Conservation (phyloP, 805 yeast genomes). For the Yueomyces sp. region DNA sequence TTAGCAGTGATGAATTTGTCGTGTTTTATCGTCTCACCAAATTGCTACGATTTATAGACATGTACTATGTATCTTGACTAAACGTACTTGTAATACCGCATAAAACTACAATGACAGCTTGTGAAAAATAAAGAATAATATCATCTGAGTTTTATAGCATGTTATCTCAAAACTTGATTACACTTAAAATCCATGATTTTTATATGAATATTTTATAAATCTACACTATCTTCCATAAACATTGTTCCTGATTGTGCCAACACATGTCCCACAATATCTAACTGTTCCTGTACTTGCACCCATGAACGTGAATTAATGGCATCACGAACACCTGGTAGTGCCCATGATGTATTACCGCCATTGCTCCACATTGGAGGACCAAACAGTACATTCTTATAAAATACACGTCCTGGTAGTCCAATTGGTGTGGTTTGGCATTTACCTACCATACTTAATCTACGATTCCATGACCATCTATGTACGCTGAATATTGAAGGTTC, state of each 20-base stretch:
- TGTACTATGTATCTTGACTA: no score
- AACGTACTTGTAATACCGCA: no score
- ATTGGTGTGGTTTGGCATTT: conserved; percentile 34
- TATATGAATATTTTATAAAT: no score
- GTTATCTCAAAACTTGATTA: no score
- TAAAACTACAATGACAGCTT: no score
- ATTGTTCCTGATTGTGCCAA: conserved; percentile 21
- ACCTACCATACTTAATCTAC: conserved; percentile 44
- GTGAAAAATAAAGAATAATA: no score
- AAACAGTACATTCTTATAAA: conserved; percentile 52
- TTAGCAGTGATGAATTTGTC: no score
- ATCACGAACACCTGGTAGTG: conserved; percentile 71
- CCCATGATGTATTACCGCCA: conserved; percentile 34
- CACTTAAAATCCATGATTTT: no score
- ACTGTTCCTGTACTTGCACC: conserved; percentile 39
- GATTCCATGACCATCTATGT: conserved; percentile 72
- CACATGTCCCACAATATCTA: conserved; percentile 29
- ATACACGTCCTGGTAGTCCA: conserved; percentile 39
- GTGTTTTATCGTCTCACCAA: no score
- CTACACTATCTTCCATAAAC: conserved; percentile 15
- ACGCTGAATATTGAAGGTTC: conserved; percentile 66
- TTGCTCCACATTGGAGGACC: conserved; percentile 60
- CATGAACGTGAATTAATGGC: conserved; percentile 38
- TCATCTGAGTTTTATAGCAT: no score
- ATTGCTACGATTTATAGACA: no score